Evolutionary conservation across 148 eudicot genomes (phyloP).

Genomic region (Vaccinium myrtillus): DNA sequence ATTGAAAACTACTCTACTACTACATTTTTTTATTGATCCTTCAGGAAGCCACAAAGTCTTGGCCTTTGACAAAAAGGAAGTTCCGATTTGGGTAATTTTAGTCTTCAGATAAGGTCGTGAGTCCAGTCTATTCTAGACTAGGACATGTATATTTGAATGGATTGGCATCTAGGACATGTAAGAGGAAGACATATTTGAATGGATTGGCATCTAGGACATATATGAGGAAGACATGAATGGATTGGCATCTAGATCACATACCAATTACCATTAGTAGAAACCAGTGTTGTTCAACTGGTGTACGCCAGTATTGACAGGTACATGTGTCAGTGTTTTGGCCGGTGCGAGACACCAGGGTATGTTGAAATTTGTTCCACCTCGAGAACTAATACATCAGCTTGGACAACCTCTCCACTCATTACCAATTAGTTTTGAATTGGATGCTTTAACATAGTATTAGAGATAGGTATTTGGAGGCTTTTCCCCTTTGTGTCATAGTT

Average conservation of each 20-base stretch:
- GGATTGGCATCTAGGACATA: neutral
- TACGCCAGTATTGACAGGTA: too few species aligned
- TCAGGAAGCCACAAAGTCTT: neutral
- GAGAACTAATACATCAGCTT: too few species aligned
- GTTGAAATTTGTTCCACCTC: too few species aligned
- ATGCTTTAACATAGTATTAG: too few species aligned
- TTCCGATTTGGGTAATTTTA: neutral
- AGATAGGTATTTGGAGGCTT: too few species aligned
- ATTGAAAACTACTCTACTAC: neutral
- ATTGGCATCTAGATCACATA: neutral
- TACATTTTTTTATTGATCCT: neutral
- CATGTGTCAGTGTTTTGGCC: too few species aligned
- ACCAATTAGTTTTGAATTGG: too few species aligned
- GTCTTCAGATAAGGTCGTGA: neutral
- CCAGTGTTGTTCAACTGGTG: too few species aligned
- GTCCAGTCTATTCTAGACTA: conserved; percentile 11
- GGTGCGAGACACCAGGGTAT: too few species aligned
- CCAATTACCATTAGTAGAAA: too few species aligned
- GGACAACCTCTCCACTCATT: too few species aligned
- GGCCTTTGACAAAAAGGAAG: neutral
- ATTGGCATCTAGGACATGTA: neutral
- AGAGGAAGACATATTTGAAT: neutral
- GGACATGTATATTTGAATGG: neutral
- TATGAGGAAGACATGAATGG: neutral
- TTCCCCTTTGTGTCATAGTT: too few species aligned